Evolutionary conservation across 140 eudicot species (phyloP).

Genomic region (Flaveria floridana): DNA sequence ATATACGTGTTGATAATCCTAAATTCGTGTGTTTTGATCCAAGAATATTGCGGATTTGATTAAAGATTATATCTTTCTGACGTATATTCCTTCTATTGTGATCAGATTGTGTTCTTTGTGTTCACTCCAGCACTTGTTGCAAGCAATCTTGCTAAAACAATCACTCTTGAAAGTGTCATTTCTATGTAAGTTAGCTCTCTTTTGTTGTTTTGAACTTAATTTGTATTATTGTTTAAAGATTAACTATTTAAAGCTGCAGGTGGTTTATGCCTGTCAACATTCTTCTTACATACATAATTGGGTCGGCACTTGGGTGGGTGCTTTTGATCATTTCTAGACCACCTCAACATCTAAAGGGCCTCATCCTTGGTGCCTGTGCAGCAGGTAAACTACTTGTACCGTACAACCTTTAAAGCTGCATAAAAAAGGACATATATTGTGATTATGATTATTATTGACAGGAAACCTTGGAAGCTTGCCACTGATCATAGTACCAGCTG

Average conservation of each 20-base stretch:
- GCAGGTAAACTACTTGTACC: constrained; percentile 45
- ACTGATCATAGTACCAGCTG: constrained; percentile 70
- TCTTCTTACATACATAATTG: constrained; percentile 55
- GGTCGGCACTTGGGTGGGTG: constrained; percentile 62
- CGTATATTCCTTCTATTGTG: not conserved
- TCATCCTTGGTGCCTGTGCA: constrained; percentile 61
- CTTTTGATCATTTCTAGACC: constrained; percentile 49
- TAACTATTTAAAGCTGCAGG: constrained; percentile 34
- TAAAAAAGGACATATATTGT: not conserved
- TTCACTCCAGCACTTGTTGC: constrained; percentile 68
- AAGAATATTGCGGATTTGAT: not conserved
- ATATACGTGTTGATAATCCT: too few species aligned
- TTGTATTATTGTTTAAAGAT: not conserved
- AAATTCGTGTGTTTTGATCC: not conserved
- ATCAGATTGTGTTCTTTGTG: constrained; percentile 71
- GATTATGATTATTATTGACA: constrained; percentile 20
- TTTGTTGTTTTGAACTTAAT: not conserved
- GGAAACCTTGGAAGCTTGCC: constrained; percentile 70
- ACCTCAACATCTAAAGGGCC: constrained; percentile 64
- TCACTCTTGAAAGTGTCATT: constrained; percentile 50
- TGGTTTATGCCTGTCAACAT: constrained; percentile 83
- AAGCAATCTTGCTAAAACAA: constrained; percentile 57
- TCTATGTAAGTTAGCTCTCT: constrained; percentile 39
- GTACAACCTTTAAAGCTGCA: not conserved
- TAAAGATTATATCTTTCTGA: not conserved